Base-by-base conservation (phyloP, 1,284 basidiomycete genomes). In the Sparassis latifolia region DNA sequence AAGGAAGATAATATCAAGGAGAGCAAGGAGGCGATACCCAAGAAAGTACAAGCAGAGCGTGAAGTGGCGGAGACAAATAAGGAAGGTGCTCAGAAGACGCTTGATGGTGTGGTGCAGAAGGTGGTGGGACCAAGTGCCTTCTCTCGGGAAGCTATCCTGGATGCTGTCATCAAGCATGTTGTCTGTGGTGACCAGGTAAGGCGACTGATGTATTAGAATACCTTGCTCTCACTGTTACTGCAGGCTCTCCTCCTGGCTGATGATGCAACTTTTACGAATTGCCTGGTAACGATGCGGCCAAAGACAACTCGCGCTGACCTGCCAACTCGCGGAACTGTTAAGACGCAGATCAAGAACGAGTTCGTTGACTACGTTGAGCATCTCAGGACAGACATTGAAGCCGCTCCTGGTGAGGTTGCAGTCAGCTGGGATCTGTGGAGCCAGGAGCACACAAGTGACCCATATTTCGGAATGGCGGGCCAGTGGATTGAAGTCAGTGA, bases 381-480 rank as follows among this genome's bases (percentile, higher is more conserved):
- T 4, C 7, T 44, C 3, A 10, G 35, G 9, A 28, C 2, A 0
- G 27, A 28, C 32, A 41, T 48, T 20, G 0, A 7, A 32, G 10
- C 10, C 3, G 49, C 45, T 2, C 49, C 49, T 0, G 49, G 52
- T 9, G 42, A 45, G 1, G 30, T 46, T 2, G 45, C 32, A 3
- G 4, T 6, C 3, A 42, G 32, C 10, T 48, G 32, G 44, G 50
- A 54, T 29, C 39, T 54, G 2, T 54, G 50, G 47, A 54, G 44
- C 2, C 35, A 44, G 2, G 42, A 41, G 2, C 42, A 55, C 47
- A 47, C 48, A 58, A 43, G 43, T 10, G 5, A 35, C 1, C 31
- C 44, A 2, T 49, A 32, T 35, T 42, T 49, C n/a, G 47, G 46
- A 5, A 33, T 52, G 38, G 4, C 45, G 2, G 32, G 39, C 4